Evolutionary conservation across 208 protist genomes (phyloP).

Genomic region (Trypanosomatidae sp.): DNA sequence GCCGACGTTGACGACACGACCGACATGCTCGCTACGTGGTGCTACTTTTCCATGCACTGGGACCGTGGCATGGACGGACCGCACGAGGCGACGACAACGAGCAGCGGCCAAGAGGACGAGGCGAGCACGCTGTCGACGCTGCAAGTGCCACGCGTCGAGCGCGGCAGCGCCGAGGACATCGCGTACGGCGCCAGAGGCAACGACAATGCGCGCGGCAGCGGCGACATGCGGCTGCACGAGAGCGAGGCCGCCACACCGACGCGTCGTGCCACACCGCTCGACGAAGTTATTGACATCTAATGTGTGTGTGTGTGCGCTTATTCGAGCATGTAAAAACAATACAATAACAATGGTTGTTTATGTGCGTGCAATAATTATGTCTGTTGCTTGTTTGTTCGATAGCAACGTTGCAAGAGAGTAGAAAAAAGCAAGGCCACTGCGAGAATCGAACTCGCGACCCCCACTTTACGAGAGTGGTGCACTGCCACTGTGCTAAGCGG

Average conservation of each 20-base stretch:
- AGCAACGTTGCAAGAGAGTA: too few species aligned
- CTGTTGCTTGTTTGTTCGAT: not conserved
- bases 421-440: conserved; percentile 65
- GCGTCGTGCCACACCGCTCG: conserved; percentile 7
- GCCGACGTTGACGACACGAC: conserved; percentile 13
- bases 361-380: not conserved
- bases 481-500: conserved; percentile 94
- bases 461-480: conserved; percentile 93
- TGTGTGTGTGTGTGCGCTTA: too few species aligned
- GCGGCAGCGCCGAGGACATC: not conserved
- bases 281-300: conserved; percentile 13
- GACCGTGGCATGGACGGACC: conserved; percentile 44
- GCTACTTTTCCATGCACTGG: conserved; percentile 52
- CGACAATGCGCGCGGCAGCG: too few species aligned
- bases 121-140: not conserved
- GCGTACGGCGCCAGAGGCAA: not conserved
- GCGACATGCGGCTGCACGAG: too few species aligned
- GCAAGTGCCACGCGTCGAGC: conserved; percentile 13
- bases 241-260: conserved; percentile 2
- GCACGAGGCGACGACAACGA: not conserved
- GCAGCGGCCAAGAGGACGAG: not conserved
- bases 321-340: too few species aligned
- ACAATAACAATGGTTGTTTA: not conserved
- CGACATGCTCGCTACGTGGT: conserved; percentile 42
- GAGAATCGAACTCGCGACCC: conserved; percentile 94